Percentiles rank a stretch among this genome's conserved stretches.
phyloP scores from a whole-genome alignment of 441 rosid genomes.

The Pelargonium cotyledonis region DNA sequence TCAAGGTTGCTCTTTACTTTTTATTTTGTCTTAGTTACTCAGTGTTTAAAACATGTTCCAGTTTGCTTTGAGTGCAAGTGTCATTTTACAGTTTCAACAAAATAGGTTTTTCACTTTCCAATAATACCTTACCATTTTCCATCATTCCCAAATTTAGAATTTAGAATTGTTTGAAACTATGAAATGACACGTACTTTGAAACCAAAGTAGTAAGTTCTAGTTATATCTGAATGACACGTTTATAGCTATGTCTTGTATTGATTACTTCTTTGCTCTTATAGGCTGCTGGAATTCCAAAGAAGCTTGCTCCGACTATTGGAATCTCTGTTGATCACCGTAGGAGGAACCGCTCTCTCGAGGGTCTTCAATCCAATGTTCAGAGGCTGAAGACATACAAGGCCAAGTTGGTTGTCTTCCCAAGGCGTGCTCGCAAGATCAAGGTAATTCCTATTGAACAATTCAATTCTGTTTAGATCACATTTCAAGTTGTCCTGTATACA shows the following conservation, averaged over 20 bases:
- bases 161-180: no score
- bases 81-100: no score
- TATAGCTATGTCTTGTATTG: no score
- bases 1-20: slow-evolving; percentile 40
- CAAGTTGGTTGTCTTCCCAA: slow-evolving; percentile 25
- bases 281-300: slow-evolving; percentile 26
- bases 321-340: slow-evolving; percentile 25
- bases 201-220: no score
- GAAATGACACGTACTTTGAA: no score
- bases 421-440: slow-evolving; percentile 14
- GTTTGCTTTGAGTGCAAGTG: not conserved
- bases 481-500: not conserved
- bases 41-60: not conserved
- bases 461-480: not conserved
- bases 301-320: slow-evolving; percentile 25
- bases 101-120: no score
- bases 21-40: not conserved
- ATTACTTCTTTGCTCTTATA: not conserved
- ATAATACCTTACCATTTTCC: no score
- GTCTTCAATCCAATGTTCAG: slow-evolving; percentile 23
- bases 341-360: slow-evolving; percentile 21
- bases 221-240: no score
- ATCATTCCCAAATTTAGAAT: no score
- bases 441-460: not conserved
- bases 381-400: slow-evolving; percentile 26